These are phyloP conservation scores for Zygoascus bituminiphila DNA, from an alignment of 805 yeast genomes.

Conservation along the genomic window DNA sequence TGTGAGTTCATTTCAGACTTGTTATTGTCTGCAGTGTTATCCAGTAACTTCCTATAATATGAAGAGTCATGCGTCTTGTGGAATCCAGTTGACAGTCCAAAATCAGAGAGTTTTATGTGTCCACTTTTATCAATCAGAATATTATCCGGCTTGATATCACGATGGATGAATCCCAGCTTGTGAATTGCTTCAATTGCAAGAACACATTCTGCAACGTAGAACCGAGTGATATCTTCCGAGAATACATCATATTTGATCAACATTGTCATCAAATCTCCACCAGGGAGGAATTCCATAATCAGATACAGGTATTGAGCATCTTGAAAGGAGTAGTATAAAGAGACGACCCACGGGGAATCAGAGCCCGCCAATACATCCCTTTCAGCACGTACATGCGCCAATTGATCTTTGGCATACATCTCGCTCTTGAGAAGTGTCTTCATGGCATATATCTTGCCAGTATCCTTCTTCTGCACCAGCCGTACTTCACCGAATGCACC, in stretches of 20 bases:
- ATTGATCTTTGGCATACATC: conserved; percentile 89
- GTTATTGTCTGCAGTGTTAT: conserved; percentile 40
- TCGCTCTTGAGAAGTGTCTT: conserved; percentile 83
- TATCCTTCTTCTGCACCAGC: conserved; percentile 84
- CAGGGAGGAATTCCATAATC: conserved; percentile 77
- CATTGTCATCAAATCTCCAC: conserved; percentile 92
- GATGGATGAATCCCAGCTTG: conserved; percentile 84
- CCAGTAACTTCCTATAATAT: conserved; percentile 75
- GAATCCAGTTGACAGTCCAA: conserved; percentile 83
- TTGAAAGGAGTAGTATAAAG: conserved; percentile 74
- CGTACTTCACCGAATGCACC: conserved; percentile 98
- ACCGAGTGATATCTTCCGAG: conserved; percentile 80
- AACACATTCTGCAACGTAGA: conserved; percentile 94
- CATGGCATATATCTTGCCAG: conserved; percentile 91
- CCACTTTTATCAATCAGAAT: conserved; percentile 76
- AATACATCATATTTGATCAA: conserved; percentile 89
- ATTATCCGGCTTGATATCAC: conserved; percentile 97
- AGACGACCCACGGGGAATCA: conserved; percentile 84
- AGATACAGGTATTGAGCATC: conserved; percentile 65
- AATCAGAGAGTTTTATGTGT: conserved; percentile 62
- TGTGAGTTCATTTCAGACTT: conserved; percentile 11
- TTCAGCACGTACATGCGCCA: conserved; percentile 93
- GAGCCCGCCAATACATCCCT: conserved; percentile 90
- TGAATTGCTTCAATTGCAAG: conserved; percentile 92
- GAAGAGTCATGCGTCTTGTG: conserved; percentile 89